phyloP scores from a whole-genome alignment of 2,329 filamentous ascomycete species.

The Colletotrichum aenigma region DNA sequence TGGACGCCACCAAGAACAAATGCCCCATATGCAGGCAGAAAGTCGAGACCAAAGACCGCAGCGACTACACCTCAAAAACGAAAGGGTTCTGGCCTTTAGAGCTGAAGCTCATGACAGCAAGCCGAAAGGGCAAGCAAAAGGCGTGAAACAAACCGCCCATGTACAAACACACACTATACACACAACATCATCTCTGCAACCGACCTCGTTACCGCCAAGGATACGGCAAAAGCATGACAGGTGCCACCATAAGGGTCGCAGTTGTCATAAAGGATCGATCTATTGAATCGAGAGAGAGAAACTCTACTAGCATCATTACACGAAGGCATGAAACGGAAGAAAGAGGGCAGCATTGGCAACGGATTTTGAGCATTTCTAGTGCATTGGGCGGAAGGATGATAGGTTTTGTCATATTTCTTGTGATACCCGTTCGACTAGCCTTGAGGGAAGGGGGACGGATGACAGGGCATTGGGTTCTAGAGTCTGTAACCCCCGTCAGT shows the following conservation, averaged over 20 bases:
- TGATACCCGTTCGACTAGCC: slow-evolving; percentile 19
- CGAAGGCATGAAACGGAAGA: neutral
- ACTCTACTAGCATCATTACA: neutral
- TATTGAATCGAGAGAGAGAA: neutral
- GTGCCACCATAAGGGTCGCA: neutral
- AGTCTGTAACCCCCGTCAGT: neutral
- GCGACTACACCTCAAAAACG: slow-evolving; percentile 44
- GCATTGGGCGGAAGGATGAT: neutral
- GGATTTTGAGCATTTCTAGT: slow-evolving; percentile 12
- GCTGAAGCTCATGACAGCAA: slow-evolving; percentile 65
- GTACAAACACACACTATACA: neutral
- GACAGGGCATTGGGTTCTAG: neutral
- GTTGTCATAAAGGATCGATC: neutral
- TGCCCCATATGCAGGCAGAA: slow-evolving; percentile 70
- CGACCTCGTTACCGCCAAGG: neutral
- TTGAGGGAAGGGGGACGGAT: neutral
- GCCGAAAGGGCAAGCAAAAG: slow-evolving; percentile 53
- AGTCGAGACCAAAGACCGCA: slow-evolving; percentile 52
- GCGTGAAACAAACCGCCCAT: neutral
- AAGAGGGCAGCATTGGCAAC: neutral
- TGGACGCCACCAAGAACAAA: slow-evolving; percentile 58
- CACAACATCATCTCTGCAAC: neutral
- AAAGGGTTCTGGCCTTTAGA: slow-evolving; percentile 64
- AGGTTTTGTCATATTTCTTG: neutral
- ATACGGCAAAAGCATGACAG: neutral